A percentile compares a stretch with the other conserved stretches of the same genome.
Conservation (phyloP, 2,329 filamentous ascomycete genomes). For the Penicillium frequentans region DNA sequence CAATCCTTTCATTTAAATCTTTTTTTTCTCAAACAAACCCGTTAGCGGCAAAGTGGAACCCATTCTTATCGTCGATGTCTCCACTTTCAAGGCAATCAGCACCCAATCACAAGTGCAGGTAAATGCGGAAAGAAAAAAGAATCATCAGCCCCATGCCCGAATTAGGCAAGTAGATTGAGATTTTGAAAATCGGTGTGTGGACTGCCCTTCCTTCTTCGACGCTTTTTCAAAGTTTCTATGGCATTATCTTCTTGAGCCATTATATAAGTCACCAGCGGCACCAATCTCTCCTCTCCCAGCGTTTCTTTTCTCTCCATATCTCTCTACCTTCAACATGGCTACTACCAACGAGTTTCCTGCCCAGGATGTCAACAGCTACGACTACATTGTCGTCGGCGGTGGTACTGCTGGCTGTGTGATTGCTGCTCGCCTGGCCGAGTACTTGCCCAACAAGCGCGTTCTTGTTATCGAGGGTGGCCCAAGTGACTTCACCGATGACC, state of each 20-base stretch:
- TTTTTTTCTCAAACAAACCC: not conserved
- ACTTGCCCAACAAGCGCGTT: slow-evolving; percentile 77
- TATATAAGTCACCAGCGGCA: not conserved
- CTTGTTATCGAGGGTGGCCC: slow-evolving; percentile 86
- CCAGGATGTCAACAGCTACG: slow-evolving; percentile 66
- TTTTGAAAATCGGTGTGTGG: not conserved
- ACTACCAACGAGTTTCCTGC: slow-evolving; percentile 68
- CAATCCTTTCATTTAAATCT: too few relatives aligned
- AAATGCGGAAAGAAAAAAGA: not conserved
- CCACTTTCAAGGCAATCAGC: not conserved
- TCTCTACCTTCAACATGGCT: slow-evolving; percentile 46
- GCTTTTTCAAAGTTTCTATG: not conserved
- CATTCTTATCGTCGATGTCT: not conserved
- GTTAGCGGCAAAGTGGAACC: not conserved
- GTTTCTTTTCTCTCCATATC: not conserved
- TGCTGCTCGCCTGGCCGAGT: slow-evolving; percentile 75
- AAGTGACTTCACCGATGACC: slow-evolving; percentile 84
- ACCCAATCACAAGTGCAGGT: not conserved
- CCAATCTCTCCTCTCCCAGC: not conserved
- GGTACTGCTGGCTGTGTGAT: slow-evolving; percentile 86
- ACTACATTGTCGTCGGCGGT: slow-evolving; percentile 83
- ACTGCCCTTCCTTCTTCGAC: not conserved
- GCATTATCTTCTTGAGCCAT: not conserved
- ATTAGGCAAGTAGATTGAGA: slow-evolving; percentile 7
- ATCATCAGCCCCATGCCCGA: not conserved